Conservation (phyloP, 2,329 filamentous ascomycete genomes). For the Diaporthe nobilis region DNA sequence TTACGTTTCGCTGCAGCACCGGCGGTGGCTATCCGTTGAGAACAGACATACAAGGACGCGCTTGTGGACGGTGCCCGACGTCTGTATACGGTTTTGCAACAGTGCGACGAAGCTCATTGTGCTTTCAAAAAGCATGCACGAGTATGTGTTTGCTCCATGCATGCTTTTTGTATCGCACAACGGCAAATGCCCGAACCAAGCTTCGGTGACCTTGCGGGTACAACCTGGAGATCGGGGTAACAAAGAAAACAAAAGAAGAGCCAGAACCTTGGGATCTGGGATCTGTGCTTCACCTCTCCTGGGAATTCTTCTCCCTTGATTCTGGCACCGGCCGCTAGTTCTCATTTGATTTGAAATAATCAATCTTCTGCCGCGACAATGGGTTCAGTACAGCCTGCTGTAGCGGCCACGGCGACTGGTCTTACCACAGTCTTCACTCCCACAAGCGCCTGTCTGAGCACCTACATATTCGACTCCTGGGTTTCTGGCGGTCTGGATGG, state of each 20-base stretch:
- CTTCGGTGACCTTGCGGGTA: not conserved
- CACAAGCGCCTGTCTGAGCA: not conserved
- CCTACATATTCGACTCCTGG: not conserved
- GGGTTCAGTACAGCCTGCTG: not conserved
- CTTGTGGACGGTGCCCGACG: not conserved
- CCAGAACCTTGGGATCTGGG: no score
- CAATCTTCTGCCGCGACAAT: no score
- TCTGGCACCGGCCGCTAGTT: no score
- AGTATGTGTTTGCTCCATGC: not conserved
- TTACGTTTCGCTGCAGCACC: not conserved
- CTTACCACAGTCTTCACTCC: not conserved
- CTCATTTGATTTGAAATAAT: no score
- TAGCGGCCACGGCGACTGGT: not conserved
- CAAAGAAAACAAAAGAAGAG: no score
- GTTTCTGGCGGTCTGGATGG: accelerated
- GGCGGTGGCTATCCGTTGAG: not conserved
- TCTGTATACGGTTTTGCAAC: not conserved
- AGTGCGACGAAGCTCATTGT: not conserved
- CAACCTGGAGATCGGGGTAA: not conserved
- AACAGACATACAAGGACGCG: not conserved
- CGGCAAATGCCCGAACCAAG: not conserved
- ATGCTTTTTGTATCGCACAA: not conserved
- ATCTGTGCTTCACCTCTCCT: no score
- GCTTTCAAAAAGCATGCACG: not conserved
- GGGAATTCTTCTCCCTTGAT: no score